Percentiles rank a stretch among this genome's conserved stretches.
phyloP scores from a whole-genome alignment of 495 filamentous ascomycete species.

The Penicillium fimorum region DNA sequence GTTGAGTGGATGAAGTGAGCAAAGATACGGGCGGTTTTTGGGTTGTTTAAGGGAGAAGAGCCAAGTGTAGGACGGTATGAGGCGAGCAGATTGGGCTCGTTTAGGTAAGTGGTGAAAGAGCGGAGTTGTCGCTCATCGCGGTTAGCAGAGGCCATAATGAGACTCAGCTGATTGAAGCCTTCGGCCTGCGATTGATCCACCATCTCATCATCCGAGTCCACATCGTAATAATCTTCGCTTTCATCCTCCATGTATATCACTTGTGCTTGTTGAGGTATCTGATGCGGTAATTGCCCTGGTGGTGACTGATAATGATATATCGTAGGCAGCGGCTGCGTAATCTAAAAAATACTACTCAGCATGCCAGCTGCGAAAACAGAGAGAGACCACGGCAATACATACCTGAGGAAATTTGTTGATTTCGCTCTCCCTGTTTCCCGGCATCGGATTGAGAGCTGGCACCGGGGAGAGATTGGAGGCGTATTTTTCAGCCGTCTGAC shows the following conservation, averaged over 20 bases:
- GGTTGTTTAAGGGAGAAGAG: constrained; percentile 80
- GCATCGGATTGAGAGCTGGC: background rate
- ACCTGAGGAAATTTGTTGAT: background rate
- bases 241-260: constrained; percentile 46
- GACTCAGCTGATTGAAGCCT: constrained; percentile 48
- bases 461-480: constrained; percentile 5
- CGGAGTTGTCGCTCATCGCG: constrained; percentile 51
- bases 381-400: background rate
- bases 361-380: background rate
- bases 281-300: constrained; percentile 8
- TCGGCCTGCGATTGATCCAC: constrained; percentile 53
- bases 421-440: background rate
- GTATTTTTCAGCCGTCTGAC: constrained; percentile 4
- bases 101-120: constrained; percentile 63
- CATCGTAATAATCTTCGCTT: constrained; percentile 60
- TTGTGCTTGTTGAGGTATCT: constrained; percentile 16
- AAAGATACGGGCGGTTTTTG: constrained; percentile 81
- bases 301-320: constrained; percentile 17
- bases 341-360: background rate
- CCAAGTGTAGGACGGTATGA: constrained; percentile 71
- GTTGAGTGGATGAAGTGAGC: constrained; percentile 91
- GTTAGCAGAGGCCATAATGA: constrained; percentile 50
- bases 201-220: constrained; percentile 69
- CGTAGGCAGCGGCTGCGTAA: constrained; percentile 7
- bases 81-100: constrained; percentile 70